Conservation (phyloP, 2,329 filamentous ascomycete species). For the Aspergillus felis region DNA sequence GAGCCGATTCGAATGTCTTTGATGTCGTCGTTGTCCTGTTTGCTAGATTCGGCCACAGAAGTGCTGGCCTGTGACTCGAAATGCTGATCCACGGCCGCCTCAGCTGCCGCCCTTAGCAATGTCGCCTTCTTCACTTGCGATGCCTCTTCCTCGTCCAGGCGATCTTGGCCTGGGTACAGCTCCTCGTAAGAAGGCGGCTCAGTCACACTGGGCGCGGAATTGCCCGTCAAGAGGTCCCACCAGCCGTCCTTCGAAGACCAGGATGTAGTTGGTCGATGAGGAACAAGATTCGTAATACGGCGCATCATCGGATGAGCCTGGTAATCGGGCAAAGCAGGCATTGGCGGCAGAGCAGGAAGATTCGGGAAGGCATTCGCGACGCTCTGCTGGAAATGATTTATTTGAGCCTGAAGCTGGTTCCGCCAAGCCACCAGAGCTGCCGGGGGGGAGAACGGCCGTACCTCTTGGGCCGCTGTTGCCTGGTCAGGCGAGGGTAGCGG, state of each 20-base stretch:
- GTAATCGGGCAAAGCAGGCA: conserved; percentile 66
- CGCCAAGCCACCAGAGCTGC: conserved; percentile 66
- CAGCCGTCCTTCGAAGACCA: conserved; percentile 48
- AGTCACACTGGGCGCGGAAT: conserved; percentile 43
- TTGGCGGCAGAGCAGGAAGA: conserved; percentile 54
- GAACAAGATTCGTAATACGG: conserved; percentile 68
- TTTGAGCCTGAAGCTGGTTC: conserved; percentile 68
- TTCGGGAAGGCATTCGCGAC: conserved; percentile 65
- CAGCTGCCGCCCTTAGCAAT: conserved; percentile 40
- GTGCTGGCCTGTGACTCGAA: conserved; percentile 35
- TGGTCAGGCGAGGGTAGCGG: conserved; percentile 23
- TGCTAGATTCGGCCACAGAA: conserved; percentile 14
- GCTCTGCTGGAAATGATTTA: conserved; percentile 72
- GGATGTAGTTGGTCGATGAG: conserved; percentile 57
- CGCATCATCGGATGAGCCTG: conserved; percentile 70
- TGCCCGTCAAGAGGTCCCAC: conserved; percentile 63
- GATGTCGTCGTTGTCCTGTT: conserved; percentile 32
- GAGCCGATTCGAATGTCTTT: conserved; percentile 42
- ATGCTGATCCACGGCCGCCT: conserved; percentile 43
- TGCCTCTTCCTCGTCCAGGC: conserved; percentile 29
- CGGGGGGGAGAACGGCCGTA: conserved; percentile 48
- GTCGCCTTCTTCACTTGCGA: conserved; percentile 42
- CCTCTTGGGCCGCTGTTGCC: conserved; percentile 22
- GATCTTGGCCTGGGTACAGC: conserved; percentile 58
- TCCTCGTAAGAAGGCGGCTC: conserved; percentile 75